Evolutionary conservation across 1,139 yeast genomes (phyloP).

Genomic region (Magnusiomyces tetraspermus): DNA sequence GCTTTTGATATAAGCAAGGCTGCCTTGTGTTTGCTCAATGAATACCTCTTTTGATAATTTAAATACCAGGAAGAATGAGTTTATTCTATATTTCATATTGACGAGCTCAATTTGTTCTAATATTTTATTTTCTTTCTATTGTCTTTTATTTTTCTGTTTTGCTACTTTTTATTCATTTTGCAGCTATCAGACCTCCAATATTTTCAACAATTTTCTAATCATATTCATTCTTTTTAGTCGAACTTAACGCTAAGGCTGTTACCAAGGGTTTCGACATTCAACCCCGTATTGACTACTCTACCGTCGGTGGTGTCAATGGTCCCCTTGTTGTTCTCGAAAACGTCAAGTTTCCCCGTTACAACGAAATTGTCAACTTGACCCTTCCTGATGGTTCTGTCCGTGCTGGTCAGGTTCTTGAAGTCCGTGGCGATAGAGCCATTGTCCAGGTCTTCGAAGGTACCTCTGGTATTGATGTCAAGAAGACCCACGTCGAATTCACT

Average conservation of each 20-base stretch:
- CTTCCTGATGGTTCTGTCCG: conserved; percentile 89
- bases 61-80: too few relatives aligned
- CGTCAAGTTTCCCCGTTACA: conserved; percentile 91
- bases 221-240: conserved; percentile 34
- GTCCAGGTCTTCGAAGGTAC: conserved; percentile 99
- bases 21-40: too few relatives aligned
- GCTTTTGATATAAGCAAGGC: too few relatives aligned
- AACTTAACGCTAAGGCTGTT: conserved; percentile 83
- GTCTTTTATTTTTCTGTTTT: too few relatives aligned
- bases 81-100: too few relatives aligned
- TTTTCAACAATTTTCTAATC: too few relatives aligned
- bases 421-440: conserved; percentile 91
- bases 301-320: conserved; percentile 97
- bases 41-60: too few relatives aligned
- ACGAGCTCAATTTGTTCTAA: too few relatives aligned
- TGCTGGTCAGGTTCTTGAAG: conserved; percentile 98
- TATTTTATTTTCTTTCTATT: too few relatives aligned
- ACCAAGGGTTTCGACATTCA: conserved; percentile 83
- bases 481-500: conserved; percentile 93
- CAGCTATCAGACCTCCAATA: too few relatives aligned
- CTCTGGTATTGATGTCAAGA: conserved; percentile 93
- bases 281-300: conserved; percentile 86
- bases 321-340: conserved; percentile 94
- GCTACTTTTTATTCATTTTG: too few relatives aligned
- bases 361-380: conserved; percentile 92